Conservation (phyloP, 2,329 filamentous ascomycete genomes). For the Neopestalotiopsis clavispora region DNA sequence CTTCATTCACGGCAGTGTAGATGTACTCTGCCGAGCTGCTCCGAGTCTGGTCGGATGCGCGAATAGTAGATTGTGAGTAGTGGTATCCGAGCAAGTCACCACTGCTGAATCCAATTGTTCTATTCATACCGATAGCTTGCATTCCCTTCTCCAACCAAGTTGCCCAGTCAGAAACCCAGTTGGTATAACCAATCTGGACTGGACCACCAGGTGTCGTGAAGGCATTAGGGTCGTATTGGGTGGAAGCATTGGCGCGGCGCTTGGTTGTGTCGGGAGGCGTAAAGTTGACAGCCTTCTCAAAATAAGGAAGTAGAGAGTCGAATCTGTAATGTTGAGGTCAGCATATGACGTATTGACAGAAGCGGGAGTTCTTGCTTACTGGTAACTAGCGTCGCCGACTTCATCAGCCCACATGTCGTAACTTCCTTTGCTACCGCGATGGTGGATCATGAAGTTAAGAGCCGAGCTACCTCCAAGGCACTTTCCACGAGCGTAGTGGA, state of each 20-base stretch:
- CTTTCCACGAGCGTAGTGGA: slow-evolving; percentile 36
- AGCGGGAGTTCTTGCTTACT: slow-evolving; percentile 17
- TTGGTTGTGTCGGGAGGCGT: slow-evolving; percentile 32
- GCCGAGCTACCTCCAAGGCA: slow-evolving; percentile 36
- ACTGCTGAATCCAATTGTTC: slow-evolving; percentile 42
- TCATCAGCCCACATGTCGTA: slow-evolving; percentile 32
- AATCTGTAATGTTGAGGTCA: slow-evolving; percentile 11
- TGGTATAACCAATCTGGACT: slow-evolving; percentile 46
- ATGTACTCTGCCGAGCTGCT: slow-evolving; percentile 19
- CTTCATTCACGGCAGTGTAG: slow-evolving; percentile 13
- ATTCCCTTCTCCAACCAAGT: slow-evolving; percentile 45
- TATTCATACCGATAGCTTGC: slow-evolving; percentile 44
- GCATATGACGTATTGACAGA: not conserved
- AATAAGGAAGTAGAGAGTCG: slow-evolving; percentile 28
- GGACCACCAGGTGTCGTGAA: slow-evolving; percentile 41
- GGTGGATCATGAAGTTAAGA: slow-evolving; percentile 37
- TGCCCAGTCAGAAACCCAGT: slow-evolving; percentile 44
- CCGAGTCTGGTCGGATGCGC: slow-evolving; percentile 28
- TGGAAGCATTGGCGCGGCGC: slow-evolving; percentile 32
- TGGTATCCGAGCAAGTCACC: slow-evolving; percentile 46
- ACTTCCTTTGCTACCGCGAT: slow-evolving; percentile 30
- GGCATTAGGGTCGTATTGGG: slow-evolving; percentile 33
- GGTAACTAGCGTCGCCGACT: slow-evolving; percentile 31
- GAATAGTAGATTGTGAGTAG: slow-evolving; percentile 37
- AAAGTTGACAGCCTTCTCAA: slow-evolving; percentile 33